Conservation (phyloP, 371 early-diverging fungal genomes). For the Lichtheimia corymbifera region DNA sequence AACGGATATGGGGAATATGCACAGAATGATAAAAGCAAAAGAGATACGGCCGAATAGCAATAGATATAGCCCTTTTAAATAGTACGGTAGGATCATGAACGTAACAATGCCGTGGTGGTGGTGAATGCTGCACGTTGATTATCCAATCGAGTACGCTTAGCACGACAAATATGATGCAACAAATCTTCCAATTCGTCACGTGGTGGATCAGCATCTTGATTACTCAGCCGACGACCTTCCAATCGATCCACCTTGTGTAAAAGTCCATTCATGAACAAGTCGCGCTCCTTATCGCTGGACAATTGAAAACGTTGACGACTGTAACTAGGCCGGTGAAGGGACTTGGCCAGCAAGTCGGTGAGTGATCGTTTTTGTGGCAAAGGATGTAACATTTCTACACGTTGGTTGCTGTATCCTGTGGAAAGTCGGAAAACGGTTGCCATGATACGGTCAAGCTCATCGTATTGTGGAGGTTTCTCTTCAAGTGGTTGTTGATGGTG, state of each 20-base stretch:
- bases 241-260: conserved; percentile 31
- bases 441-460: neutral
- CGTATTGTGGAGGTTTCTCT: conserved; percentile 10
- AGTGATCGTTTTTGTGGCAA: neutral
- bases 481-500: neutral
- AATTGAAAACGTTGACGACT: conserved; percentile 26
- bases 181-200: conserved; percentile 6
- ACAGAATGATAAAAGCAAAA: conserved; percentile 5
- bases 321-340: conserved; percentile 30
- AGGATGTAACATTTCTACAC: conserved; percentile 5
- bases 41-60: neutral
- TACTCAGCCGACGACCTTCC: conserved; percentile 27
- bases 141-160: conserved; percentile 12
- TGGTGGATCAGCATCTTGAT: conserved; percentile 34
- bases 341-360: conserved; percentile 53
- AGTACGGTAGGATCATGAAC: too few species aligned
- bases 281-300: conserved; percentile 22
- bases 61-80: neutral
- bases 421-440: neutral
- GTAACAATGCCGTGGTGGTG: neutral
- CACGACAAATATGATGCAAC: conserved; percentile 6
- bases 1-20: conserved; percentile 2
- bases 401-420: conserved; percentile 2
- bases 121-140: conserved; percentile 18
- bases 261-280: conserved; percentile 27